Evolutionary conservation across 2,329 filamentous ascomycete species (phyloP).

Genomic region (Colletotrichum sp.): DNA sequence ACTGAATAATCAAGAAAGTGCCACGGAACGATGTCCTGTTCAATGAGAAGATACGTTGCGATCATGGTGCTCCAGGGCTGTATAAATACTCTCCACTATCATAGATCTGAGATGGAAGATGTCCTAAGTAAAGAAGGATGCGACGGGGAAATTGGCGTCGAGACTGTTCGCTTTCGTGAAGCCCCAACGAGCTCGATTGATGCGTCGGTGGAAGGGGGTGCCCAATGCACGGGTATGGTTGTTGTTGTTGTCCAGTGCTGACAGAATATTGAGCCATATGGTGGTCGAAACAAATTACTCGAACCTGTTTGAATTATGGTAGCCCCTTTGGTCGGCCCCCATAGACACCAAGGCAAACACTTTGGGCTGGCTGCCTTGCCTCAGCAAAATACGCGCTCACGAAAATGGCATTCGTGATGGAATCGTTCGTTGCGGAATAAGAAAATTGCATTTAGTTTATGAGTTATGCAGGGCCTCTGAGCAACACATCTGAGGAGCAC

Average conservation of each 20-base stretch:
- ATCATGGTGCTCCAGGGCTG: background rate
- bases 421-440: background rate
- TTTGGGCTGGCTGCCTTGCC: background rate
- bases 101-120: too few species aligned
- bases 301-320: background rate
- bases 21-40: background rate
- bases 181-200: background rate
- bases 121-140: background rate
- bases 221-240: background rate
- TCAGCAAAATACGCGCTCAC: background rate
- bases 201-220: background rate
- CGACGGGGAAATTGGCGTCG: background rate
- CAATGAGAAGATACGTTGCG: accelerated
- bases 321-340: background rate
- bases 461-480: background rate
- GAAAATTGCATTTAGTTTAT: background rate
- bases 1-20: accelerated
- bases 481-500: background rate
- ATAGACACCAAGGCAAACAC: background rate
- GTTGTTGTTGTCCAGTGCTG: background rate
- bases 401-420: background rate
- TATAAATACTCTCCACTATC: background rate
- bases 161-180: background rate
- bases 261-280: too few species aligned
- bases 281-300: too few species aligned